Base-by-base conservation (phyloP, 1,284 basidiomycete genomes). In the Sanguinoderma infundibulare region DNA sequence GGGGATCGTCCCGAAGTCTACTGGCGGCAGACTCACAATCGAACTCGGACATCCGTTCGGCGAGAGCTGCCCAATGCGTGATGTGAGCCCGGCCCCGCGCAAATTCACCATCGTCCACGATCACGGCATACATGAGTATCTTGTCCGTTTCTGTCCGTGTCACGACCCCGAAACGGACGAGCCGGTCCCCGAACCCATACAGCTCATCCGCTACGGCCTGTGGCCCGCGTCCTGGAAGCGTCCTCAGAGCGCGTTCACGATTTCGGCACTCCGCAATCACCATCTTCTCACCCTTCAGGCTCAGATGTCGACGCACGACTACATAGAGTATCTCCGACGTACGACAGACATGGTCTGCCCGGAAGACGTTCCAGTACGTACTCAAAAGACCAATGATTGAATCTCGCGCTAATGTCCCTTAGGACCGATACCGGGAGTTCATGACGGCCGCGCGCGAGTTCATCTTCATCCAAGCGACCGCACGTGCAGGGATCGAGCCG, bases 361-460 rank as follows among this genome's bases (percentile, higher is more conserved):
- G 2, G 12, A 54, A 39, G 22, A 54, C 32, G 26, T 39, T 53
- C 3, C 39, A 34, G 5, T 50, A 30, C n/a, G n/a, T n/a, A n/a
- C n/a, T n/a, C n/a, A n/a, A n/a, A n/a, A n/a, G n/a, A n/a, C n/a
- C n/a, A n/a, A n/a, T n/a, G n/a, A n/a, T n/a, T n/a, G n/a, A 12
- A 47, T 52, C 5, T 32, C 40, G 24, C 40, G 53, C 3, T 5
- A 0, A 6, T 17, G 2, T 3, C 9, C 34, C 12, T 17, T 2
- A 69, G 67, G 63, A 69, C 42, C 63, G 65, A 1, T 66, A 68
- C 28, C 59, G 62, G 0, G 66, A 67, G 24, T 59, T 70, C 24
- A 40, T 67, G 57, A 60, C 50, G 3, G 55, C 66, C 1, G 46
- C 40, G 20, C 65, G 66, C 0, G 63, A 68, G 38, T 67, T 59